These are phyloP conservation scores for Fusarium camptoceras DNA, from an alignment of 2,329 filamentous ascomycete genomes.

Conservation along the genomic window DNA sequence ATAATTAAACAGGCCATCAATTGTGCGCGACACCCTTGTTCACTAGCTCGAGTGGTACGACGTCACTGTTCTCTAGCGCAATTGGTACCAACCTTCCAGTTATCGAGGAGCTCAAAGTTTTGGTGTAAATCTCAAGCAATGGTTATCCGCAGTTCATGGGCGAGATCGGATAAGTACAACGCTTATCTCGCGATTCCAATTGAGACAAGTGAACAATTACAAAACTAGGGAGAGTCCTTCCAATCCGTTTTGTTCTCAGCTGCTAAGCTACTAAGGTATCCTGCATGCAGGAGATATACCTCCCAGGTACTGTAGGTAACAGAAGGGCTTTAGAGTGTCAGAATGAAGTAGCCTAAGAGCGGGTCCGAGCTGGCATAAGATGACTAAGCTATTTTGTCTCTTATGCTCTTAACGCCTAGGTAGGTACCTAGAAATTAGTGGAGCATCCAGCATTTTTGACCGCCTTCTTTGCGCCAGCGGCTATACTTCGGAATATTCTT, in stretches of 20 bases:
- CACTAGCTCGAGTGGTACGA: slow-evolving; percentile 11
- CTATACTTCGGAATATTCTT: slow-evolving; percentile 27
- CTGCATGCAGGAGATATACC: too few relatives aligned
- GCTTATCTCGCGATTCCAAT: neutral
- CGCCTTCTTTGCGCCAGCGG: slow-evolving; percentile 39
- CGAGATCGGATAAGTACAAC: neutral
- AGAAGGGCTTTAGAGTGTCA: too few relatives aligned
- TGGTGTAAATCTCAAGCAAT: neutral
- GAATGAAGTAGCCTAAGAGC: too few relatives aligned
- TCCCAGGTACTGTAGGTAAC: too few relatives aligned
- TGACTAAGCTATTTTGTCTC: too few relatives aligned
- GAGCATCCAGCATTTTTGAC: slow-evolving; percentile 19
- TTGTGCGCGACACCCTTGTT: slow-evolving; percentile 24
- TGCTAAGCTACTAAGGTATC: too few relatives aligned
- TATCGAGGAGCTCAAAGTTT: neutral
- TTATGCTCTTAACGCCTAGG: neutral
- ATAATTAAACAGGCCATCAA: neutral
- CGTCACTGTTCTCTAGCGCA: slow-evolving; percentile 24
- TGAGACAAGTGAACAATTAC: neutral
- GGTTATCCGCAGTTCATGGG: neutral
- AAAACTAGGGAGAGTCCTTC: neutral
- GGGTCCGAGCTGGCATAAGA: too few relatives aligned
- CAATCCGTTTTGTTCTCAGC: neutral
- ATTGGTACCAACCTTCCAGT: neutral
- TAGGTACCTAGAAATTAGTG: neutral